Base-by-base conservation (phyloP, 169 alveolate genomes). In the Plasmodium relictum region DNA sequence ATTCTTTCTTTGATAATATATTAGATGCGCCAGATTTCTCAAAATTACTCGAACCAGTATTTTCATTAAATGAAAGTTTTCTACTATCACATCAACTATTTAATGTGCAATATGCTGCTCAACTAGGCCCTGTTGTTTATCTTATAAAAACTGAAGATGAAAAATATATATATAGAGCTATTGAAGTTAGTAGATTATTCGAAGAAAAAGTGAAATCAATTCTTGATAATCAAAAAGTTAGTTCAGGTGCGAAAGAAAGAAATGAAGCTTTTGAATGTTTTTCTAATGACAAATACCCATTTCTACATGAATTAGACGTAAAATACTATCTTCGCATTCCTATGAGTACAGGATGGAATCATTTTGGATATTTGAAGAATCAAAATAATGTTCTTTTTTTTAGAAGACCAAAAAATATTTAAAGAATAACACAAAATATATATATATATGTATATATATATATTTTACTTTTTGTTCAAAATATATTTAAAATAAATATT, bases 321-420 rank as follows among this genome's bases (percentile, higher is more conserved):
- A 78, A 78, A 69, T 78, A 78, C 22, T 78, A 78, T 59, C 78
- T 78, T 37, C 74, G 76, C 18, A 78, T 78, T 0, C 89, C 89
- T 18, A 78, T 78, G 89, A 78, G 89, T 44, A 78, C 89, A 42
- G 89, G 89, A 69, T 78, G 89, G 89, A 78, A 78, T 58, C 89
- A 78, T 70, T 78, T 78, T 22, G 74, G 78, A 42, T 78, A 78
- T 56, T 42, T 78, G 24, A 78, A 78, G n/a, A 78, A 78, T 54
- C 89, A 78, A 63, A 63, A 78, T 42, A 78, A 78, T 50, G 89
- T 78, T 41, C 89, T 78, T 58, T 78, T 78, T 65, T 78, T 78
- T 37, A 66, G 89, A 26, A 44, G 78, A 65, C 89, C 48, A 6
- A 78, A 78, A 70, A 65, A 78, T 42, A 2, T 52, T 24, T 74